Evolutionary conservation across 2,329 filamentous ascomycete species (phyloP), one percentile per base, ranked within the genome.

Genomic region (Aspergillus terreus): DNA sequence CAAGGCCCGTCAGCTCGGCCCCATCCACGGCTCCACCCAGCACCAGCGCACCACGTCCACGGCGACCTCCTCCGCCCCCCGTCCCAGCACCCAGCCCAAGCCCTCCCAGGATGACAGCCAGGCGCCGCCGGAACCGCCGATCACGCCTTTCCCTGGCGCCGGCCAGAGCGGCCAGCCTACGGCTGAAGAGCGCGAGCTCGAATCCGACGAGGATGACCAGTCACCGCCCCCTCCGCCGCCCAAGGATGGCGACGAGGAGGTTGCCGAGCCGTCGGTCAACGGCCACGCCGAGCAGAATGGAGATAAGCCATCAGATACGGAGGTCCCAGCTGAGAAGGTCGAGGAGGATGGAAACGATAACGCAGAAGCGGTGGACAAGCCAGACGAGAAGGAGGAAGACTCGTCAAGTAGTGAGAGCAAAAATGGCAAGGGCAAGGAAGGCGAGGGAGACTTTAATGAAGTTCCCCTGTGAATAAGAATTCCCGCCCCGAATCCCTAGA

Each of bases 1-100:
- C 15, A 82, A 83, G 63, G 70, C 83, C 59, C 73, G 84, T 50
- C 79, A 81, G 51, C 61, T 75, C 25, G 72, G 74, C 6, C 70
- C 64, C 7, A 65, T 69, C n/a, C 66, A 64, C 46, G 62, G 58
- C 43, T 61, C 61, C 27, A 65, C 64, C 45, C 67, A 61, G 44
- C 66, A 67, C 47, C 70, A 70, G 53, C 62, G 65, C 42, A 68
- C 66, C 55, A 51, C 67, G 57, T 70, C 68, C 2, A 56, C 60
- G 19, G 54, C 62, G 10, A 65, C 67, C 10, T 58, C 56, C 30
- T 53, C 61, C 49, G 50, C 54, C 41, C 55, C 60, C 36, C 59
- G 57, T 44, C 51, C 60, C 32, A 68, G 62, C 55, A 58, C 47
- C 19, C 59, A 58, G 25, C 57, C 59, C 15, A 58, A 63, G 44